phyloP scores from a whole-genome alignment of 23 red algal species.

The Gracilaria domingensis region DNA sequence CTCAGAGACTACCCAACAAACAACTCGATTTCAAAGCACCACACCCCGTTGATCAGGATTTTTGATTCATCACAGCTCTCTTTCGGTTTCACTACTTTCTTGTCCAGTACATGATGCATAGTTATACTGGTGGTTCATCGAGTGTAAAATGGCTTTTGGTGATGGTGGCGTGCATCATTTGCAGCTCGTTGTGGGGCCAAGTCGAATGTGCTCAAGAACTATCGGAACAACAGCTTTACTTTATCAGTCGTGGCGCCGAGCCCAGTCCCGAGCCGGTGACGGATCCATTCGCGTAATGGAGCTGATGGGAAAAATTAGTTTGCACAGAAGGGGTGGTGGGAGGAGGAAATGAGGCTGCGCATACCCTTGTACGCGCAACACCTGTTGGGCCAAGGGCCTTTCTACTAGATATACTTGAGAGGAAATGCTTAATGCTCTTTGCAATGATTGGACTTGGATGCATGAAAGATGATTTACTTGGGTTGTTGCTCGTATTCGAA shows the following conservation, averaged over 20 bases:
- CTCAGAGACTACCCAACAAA: too few species aligned
- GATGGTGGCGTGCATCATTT: neutral
- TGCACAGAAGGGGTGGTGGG: too few species aligned
- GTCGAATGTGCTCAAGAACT: neutral
- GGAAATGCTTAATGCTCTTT: too few species aligned
- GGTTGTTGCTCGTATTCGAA: constrained; percentile 25
- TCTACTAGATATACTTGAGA: too few species aligned
- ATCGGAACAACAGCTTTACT: neutral
- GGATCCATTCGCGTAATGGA: neutral
- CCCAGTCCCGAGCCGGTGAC: neutral
- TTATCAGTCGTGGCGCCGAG: neutral
- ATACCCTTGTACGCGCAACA: too few species aligned
- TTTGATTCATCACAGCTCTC: too few species aligned
- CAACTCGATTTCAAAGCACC: too few species aligned
- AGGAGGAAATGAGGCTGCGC: too few species aligned
- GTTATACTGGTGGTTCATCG: neutral
- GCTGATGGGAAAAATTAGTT: neutral
- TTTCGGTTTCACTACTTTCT: too few species aligned
- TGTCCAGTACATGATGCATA: neutral
- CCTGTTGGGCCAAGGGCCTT: too few species aligned
- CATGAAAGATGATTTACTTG: constrained; percentile 10
- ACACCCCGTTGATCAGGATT: too few species aligned
- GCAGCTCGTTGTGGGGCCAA: neutral
- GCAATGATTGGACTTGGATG: too few species aligned
- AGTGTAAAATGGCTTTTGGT: neutral